phyloP scores from a whole-genome alignment of 768 basidiomycete genomes.

The Agrocybe chaxingu region DNA sequence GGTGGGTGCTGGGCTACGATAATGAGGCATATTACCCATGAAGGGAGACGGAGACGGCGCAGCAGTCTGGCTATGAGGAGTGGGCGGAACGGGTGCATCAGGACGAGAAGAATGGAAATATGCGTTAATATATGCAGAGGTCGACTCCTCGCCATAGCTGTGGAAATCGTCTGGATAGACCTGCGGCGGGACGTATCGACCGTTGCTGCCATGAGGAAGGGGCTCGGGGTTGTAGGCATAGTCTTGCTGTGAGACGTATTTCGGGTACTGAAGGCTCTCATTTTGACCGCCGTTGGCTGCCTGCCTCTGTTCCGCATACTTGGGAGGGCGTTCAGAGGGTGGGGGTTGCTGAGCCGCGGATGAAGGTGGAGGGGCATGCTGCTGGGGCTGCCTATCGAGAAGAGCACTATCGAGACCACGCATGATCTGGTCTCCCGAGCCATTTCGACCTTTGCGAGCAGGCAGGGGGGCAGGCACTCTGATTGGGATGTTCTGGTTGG shows the following conservation, averaged over 20 bases:
- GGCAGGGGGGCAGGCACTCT: slow-evolving; percentile 21
- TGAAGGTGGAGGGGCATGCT: slow-evolving; percentile 11
- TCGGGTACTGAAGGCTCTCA: slow-evolving; percentile 19
- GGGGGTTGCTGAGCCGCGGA: slow-evolving; percentile 16
- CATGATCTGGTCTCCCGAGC: slow-evolving; percentile 60
- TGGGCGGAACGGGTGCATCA: slow-evolving; percentile 76
- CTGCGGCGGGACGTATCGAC: slow-evolving; percentile 36
- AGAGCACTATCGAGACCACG: slow-evolving; percentile 56
- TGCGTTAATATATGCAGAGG: slow-evolving; percentile 54
- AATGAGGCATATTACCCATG: slow-evolving; percentile 33
- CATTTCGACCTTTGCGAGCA: slow-evolving; percentile 52
- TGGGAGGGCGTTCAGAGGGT: slow-evolving; percentile 15
- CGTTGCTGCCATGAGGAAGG: slow-evolving; percentile 16
- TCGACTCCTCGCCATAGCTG: slow-evolving; percentile 56
- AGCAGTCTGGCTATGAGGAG: slow-evolving; percentile 71
- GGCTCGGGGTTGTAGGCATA: slow-evolving; percentile 18
- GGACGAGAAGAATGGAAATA: slow-evolving; percentile 63
- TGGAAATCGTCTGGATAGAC: slow-evolving; percentile 56
- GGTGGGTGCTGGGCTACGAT: slow-evolving; percentile 38
- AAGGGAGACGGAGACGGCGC: slow-evolving; percentile 73
- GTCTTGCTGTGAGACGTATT: slow-evolving; percentile 16
- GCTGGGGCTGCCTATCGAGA: slow-evolving; percentile 31
- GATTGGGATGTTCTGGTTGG: slow-evolving; percentile 17
- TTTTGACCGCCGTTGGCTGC: not conserved
- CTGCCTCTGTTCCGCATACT: slow-evolving; percentile 17